Evolutionary conservation across 257 asterid species (phyloP).

Genomic region (Oldenlandia corymbosa): DNA sequence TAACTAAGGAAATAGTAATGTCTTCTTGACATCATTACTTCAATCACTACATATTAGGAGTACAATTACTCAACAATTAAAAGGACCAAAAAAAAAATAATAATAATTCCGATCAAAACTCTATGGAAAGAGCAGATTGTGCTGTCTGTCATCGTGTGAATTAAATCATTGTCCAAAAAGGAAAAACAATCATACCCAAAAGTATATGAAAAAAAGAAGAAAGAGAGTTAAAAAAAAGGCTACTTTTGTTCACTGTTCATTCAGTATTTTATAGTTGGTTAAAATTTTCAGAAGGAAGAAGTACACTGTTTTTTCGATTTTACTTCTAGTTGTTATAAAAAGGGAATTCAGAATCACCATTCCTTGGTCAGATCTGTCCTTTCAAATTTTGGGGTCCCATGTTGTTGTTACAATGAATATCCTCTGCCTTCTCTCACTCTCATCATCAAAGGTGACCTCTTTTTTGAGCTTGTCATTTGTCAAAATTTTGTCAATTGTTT

Average conservation of each 20-base stretch:
- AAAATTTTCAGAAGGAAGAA: too few relatives aligned
- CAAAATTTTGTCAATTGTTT: conserved; percentile 25
- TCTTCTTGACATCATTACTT: background rate
- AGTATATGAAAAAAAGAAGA: too few relatives aligned
- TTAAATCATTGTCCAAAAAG: background rate
- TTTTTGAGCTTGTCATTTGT: conserved; percentile 9
- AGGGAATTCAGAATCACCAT: conserved; percentile 16
- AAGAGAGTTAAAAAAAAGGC: too few relatives aligned
- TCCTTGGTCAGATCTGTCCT: conserved; percentile 35
- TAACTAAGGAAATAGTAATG: too few relatives aligned
- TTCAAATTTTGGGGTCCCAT: conserved; percentile 28
- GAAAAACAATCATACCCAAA: background rate
- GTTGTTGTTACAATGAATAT: conserved; percentile 9
- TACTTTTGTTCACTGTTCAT: too few relatives aligned
- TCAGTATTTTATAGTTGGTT: too few relatives aligned
- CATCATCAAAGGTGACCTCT: background rate
- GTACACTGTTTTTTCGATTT: too few relatives aligned
- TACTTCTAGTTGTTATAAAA: too few relatives aligned
- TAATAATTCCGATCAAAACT: too few relatives aligned
- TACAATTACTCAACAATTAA: too few relatives aligned
- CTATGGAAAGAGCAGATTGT: conserved; percentile 6
- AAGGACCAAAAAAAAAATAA: too few relatives aligned
- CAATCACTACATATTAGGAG: background rate
- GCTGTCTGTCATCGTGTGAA: background rate
- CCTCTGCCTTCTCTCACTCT: background rate